Base-by-base conservation (phyloP, 2,329 filamentous ascomycete genomes). In the Aspergillus calidoustus region DNA sequence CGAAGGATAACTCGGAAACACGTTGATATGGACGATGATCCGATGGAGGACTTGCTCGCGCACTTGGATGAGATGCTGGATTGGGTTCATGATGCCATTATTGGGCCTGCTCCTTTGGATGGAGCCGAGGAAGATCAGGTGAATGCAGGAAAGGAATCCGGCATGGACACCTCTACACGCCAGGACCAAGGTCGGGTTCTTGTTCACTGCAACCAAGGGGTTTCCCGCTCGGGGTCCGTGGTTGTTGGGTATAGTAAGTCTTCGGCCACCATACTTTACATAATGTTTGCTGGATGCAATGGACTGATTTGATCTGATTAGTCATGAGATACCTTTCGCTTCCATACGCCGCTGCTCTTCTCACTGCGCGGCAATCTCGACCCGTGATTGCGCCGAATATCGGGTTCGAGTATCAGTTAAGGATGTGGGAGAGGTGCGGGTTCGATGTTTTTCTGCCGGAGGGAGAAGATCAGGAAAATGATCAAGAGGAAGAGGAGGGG, bases 171-270 rank as follows among this genome's bases (percentile, higher is more conserved):
- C 15, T 6, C 34, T 41, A 5, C 34, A 41, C 2, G 11, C 34
- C 34, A 11, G 9, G 8, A 38, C n/a, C 44, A 17, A 23, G 52
- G 52, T 3, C n/a, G 38, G 8, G 59, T 61, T 8, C 41, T 61
- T n/a, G 59, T 61, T 4, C 59, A 57, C 30, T 61, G 59, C 22
- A 47, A 52, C 38, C 34, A 53, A 31, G 59, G 59, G 3, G 44
- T 61, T 8, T 61, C 59, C 13, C 34, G 59, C 1, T 61, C 59
- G 13, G 59, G 59, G 4, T 28, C 53, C n/a, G 48, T 61, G 17
- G 44, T 57, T 22, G 46, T 61, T 43, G 59, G 53, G 28, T 61
- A 53, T 48, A 46, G 59, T 61, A 52, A 8, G 48, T 56, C 11
- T 41, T 15, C 11, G 34, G 34, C 11, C 11, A 41, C 34, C 34